Evolutionary conservation across 192 early-diverging fungal species (phyloP), one percentile per base, ranked within the genome.

Genomic region (Backusella psychrophila): DNA sequence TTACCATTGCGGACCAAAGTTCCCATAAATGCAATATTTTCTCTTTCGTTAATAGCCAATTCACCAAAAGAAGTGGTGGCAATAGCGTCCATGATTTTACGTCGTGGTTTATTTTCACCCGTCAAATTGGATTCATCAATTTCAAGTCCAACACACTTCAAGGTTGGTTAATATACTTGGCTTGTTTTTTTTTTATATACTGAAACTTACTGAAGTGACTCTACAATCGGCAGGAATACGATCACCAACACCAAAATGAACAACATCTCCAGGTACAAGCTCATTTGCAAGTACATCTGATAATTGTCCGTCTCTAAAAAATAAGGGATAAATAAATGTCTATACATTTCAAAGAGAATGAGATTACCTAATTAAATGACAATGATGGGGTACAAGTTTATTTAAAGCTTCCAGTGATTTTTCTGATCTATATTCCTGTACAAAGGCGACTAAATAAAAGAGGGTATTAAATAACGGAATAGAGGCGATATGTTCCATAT

Each of bases 21-120:
- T 26, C 97, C 97, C 95, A 97, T 99, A 70, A 96, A 97, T 1
- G 88, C 96, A 79, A 99, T 95, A 82, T 99, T 99, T 42, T 85
- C 89, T 72, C 92, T 81, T 44, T 95, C 93, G 6, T 91, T 89
- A 34, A 96, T 81, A 7, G 85, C 82, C 17, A 93, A 68, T 67
- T 93, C 89, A 41, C 75, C 79, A 77, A 83, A 79, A 44, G 75
- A 67, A 68, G 78, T 80, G 17, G 56, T 63, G 1, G 66, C 69
- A 21, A 95, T 84, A 0, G 81, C 82, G 26, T 93, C 89, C 15
- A 78, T 74, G 21, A 87, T 79, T 80, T 96, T 96, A n/a, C 85
- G 80, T 69, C 90, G 83, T 14, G 96, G 91, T 85, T 96, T 93
- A 59, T 87, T 93, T 80, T 96, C 95, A 7, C 94, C 95, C 9